phyloP scores from a whole-genome alignment of 1,139 yeast genomes.

The Yamadazyma sp. region DNA sequence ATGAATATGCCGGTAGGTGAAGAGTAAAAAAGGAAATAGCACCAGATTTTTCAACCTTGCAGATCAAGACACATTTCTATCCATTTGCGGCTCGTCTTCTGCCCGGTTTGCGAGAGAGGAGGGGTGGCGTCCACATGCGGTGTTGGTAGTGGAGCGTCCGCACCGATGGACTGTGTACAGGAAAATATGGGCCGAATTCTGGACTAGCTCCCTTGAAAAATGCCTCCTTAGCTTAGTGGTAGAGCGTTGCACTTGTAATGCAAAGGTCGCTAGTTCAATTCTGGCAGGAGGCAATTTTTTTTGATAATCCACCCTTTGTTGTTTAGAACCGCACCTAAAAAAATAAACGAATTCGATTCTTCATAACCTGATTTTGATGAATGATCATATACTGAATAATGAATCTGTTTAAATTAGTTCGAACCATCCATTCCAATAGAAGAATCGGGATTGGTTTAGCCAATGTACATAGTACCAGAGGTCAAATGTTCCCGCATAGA shows the following conservation, averaged over 20 bases:
- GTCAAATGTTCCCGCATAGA: neutral
- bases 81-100: no score
- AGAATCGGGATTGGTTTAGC: slow-evolving; percentile 6
- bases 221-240: slow-evolving; percentile 91
- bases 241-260: slow-evolving; percentile 96
- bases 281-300: slow-evolving; percentile 76
- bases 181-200: neutral
- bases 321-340: neutral
- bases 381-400: slow-evolving; percentile 3
- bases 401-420: slow-evolving; percentile 8
- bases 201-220: neutral
- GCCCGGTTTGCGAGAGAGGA: neutral
- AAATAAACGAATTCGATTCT: neutral
- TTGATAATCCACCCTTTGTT: slow-evolving; percentile 6
- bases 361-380: neutral
- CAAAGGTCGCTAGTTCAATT: slow-evolving; percentile 94
- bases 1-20: neutral
- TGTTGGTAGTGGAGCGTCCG: no score
- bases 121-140: no score
- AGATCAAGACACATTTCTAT: no score
- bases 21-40: neutral
- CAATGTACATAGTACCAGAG: neutral
- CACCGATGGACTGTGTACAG: neutral
- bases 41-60: neutral
- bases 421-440: slow-evolving; percentile 6